Conservation (phyloP, 1,284 basidiomycete genomes). For the Tilletia horrida region DNA sequence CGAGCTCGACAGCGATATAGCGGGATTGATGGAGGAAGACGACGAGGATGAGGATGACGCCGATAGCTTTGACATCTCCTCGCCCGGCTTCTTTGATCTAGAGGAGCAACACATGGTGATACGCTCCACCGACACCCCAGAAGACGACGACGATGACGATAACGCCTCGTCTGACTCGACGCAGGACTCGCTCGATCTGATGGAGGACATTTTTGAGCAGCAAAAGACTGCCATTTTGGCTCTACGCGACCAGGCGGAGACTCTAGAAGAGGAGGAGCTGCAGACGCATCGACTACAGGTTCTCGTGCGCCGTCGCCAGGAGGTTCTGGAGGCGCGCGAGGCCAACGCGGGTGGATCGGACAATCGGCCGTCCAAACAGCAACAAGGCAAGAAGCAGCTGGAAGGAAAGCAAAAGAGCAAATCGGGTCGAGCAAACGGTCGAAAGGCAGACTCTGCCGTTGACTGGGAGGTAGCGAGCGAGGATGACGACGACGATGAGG, state of each 20-base stretch:
- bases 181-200: constrained; percentile 1
- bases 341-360: background rate
- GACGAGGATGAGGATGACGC: constrained; percentile 7
- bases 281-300: background rate
- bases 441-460: no score
- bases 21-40: constrained; percentile 23
- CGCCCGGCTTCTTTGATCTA: no score
- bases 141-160: constrained; percentile 8
- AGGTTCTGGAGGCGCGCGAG: constrained; percentile 2
- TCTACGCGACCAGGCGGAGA: background rate
- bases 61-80: background rate
- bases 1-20: constrained; percentile 33
- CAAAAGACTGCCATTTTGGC: constrained; percentile 1
- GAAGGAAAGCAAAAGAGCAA: background rate
- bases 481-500: background rate
- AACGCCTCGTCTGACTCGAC: background rate
- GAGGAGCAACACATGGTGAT: no score
- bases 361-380: background rate
- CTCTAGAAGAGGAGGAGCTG: background rate
- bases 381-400: no score
- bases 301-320: constrained; percentile 1
- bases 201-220: constrained; percentile 8
- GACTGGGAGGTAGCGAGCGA: background rate
- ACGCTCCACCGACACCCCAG: no score
- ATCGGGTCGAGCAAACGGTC: background rate